These are phyloP conservation scores for Mycocentrospora acerina DNA, from an alignment of 2,329 filamentous ascomycete species.

Conservation along the genomic window DNA sequence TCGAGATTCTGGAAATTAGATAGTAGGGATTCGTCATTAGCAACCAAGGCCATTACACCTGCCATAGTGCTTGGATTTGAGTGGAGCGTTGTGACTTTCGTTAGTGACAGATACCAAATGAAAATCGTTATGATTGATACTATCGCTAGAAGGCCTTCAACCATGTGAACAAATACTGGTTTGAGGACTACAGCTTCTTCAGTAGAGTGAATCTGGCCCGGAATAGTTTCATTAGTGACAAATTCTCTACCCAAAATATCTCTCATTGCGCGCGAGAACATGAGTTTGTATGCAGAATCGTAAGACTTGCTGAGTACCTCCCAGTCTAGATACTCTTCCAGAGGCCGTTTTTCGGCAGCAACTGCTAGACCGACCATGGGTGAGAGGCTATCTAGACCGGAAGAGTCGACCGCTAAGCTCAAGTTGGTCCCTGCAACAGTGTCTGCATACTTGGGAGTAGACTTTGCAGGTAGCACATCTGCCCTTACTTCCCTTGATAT, in stretches of 20 bases:
- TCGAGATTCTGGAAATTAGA: constrained; percentile 25
- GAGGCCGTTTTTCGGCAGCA: constrained; percentile 19
- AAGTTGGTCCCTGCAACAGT: constrained; percentile 9
- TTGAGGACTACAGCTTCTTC: constrained; percentile 42
- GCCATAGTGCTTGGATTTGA: constrained; percentile 42
- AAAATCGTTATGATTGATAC: constrained; percentile 22
- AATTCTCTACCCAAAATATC: constrained; percentile 25
- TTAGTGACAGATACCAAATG: constrained; percentile 25
- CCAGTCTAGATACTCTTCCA: constrained; percentile 40
- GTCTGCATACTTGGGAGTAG: constrained; percentile 12
- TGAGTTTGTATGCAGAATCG: constrained; percentile 44
- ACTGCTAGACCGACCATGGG: constrained; percentile 45
- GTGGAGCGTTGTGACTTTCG: constrained; percentile 17
- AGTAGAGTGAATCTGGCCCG: constrained; percentile 18
- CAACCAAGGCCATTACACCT: constrained; percentile 37
- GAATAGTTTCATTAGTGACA: constrained; percentile 1
- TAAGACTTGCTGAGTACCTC: constrained; percentile 37
- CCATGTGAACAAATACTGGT: constrained; percentile 41
- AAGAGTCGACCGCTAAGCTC: constrained; percentile 4
- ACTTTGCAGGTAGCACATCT: constrained; percentile 9
- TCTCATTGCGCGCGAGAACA: constrained; percentile 43
- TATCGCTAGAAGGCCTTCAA: constrained; percentile 35
- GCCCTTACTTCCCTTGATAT: not conserved
- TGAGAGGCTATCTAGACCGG: not conserved
- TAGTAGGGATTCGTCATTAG: constrained; percentile 26